phyloP scores from a whole-genome alignment of 2,329 filamentous ascomycete species.

The Hansfordia pulvinata region DNA sequence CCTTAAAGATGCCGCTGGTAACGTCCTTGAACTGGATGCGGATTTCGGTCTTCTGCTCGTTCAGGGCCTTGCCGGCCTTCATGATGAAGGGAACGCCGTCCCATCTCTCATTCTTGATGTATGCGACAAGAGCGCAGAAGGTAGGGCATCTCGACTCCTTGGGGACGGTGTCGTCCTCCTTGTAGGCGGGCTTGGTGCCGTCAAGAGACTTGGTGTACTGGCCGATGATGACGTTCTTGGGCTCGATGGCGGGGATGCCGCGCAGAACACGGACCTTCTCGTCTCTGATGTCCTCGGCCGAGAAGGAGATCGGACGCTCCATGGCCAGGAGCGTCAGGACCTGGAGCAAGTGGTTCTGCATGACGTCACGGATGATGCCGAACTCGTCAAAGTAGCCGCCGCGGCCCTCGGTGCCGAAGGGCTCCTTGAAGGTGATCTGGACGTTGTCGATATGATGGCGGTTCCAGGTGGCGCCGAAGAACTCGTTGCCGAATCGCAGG shows the following conservation, averaged over 20 bases:
- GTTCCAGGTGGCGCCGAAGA: slow-evolving; percentile 98
- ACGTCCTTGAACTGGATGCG: slow-evolving; percentile 99
- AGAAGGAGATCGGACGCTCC: slow-evolving; percentile 97
- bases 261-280: slow-evolving; percentile 96
- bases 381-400: slow-evolving; percentile 99
- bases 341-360: slow-evolving; percentile 98
- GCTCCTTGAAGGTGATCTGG: slow-evolving; percentile 99
- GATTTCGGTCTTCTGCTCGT: slow-evolving; percentile 99
- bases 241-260: slow-evolving; percentile 86
- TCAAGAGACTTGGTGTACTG: slow-evolving; percentile 96
- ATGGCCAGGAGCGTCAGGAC: slow-evolving; percentile 92
- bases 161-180: slow-evolving; percentile 96
- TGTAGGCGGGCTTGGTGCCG: slow-evolving; percentile 92
- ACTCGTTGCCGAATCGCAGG: slow-evolving; percentile 94
- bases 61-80: slow-evolving; percentile 96
- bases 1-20: slow-evolving; percentile 98
- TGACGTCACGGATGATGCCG: slow-evolving; percentile 97
- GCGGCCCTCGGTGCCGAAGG: slow-evolving; percentile 93
- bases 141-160: slow-evolving; percentile 96
- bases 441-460: slow-evolving; percentile 98
- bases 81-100: slow-evolving; percentile 98
- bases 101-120: slow-evolving; percentile 99
- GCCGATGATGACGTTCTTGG: slow-evolving; percentile 99
- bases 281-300: slow-evolving; percentile 93
- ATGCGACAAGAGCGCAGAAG: slow-evolving; percentile 92